Evolutionary conservation across 2,329 filamentous ascomycete species (phyloP).

Genomic region (Zymoseptoria crescenta): DNA sequence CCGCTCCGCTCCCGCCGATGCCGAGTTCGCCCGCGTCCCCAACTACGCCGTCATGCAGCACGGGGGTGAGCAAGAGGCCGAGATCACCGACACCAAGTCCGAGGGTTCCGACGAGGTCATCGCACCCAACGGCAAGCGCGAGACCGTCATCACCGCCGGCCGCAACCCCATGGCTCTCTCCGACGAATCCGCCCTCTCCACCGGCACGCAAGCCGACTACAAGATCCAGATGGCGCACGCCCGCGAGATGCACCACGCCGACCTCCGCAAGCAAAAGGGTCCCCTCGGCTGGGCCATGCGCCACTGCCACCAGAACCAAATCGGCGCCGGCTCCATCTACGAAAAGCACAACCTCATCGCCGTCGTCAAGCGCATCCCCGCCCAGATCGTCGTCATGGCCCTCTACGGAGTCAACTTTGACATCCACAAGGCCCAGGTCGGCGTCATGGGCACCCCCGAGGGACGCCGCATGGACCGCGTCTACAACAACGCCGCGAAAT

Average conservation of each 20-base stretch:
- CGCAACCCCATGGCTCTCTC: background rate
- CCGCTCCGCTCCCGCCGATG: constrained; percentile 48
- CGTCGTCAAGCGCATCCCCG: constrained; percentile 58
- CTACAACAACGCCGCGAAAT: constrained; percentile 50
- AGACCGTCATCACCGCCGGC: constrained; percentile 5
- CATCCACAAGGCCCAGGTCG: constrained; percentile 68
- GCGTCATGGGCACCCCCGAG: constrained; percentile 63
- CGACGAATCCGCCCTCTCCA: background rate
- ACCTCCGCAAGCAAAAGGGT: constrained; percentile 54
- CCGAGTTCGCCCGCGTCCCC: constrained; percentile 53
- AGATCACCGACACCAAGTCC: constrained; percentile 24
- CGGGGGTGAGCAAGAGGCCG: constrained; percentile 41
- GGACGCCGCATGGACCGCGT: constrained; percentile 58
- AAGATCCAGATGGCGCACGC: constrained; percentile 53
- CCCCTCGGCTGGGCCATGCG: constrained; percentile 81
- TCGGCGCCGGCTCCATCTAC: constrained; percentile 65
- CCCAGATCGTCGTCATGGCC: constrained; percentile 52
- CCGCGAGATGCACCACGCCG: constrained; percentile 52
- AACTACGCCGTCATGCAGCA: constrained; percentile 73
- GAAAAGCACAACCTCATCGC: constrained; percentile 63
- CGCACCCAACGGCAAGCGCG: constrained; percentile 32
- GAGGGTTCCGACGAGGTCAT: constrained; percentile 38
- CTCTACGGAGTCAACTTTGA: constrained; percentile 77
- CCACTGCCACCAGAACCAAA: constrained; percentile 62
- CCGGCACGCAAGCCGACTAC: constrained; percentile 37